phyloP scores from a whole-genome alignment of 805 yeast genomes.

The Suhomyces sp. region DNA sequence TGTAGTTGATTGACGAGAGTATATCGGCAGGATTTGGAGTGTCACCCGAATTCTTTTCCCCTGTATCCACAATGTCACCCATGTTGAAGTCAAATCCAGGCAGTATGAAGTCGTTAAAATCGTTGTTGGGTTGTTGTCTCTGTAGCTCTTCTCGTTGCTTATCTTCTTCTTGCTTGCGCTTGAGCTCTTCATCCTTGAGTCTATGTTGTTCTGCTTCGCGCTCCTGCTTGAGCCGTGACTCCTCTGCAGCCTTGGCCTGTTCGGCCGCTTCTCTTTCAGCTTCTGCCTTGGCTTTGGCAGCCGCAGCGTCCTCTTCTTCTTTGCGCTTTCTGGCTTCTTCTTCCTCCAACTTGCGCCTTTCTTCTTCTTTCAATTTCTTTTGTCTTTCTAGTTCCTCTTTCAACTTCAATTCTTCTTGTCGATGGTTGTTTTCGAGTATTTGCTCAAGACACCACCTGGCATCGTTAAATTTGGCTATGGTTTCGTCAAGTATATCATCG shows the following conservation, averaged over 20 bases:
- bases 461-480: slow-evolving; percentile 40
- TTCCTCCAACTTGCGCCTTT: slow-evolving; percentile 15
- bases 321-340: slow-evolving; percentile 2
- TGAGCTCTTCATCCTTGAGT: slow-evolving; percentile 13
- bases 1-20: slow-evolving; percentile 26
- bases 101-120: slow-evolving; percentile 19
- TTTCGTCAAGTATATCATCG: slow-evolving; percentile 43
- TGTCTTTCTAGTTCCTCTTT: slow-evolving; percentile 35
- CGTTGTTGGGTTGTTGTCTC: slow-evolving; percentile 8
- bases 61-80: slow-evolving; percentile 14
- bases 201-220: slow-evolving; percentile 16
- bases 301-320: slow-evolving; percentile 10
- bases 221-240: slow-evolving; percentile 14
- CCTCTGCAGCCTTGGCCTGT: slow-evolving; percentile 11
- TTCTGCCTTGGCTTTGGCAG: slow-evolving; percentile 5
- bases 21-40: slow-evolving; percentile 34
- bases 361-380: slow-evolving; percentile 25
- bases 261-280: slow-evolving; percentile 11
- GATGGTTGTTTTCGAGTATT: slow-evolving; percentile 40
- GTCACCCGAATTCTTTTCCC: slow-evolving; percentile 13
- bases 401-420: slow-evolving; percentile 38
- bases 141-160: slow-evolving; percentile 9
- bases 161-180: slow-evolving; percentile 12
- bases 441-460: slow-evolving; percentile 44
- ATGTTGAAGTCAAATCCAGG: slow-evolving; percentile 28